These are phyloP conservation scores for Penicillium angulare DNA, from an alignment of 495 filamentous ascomycete genomes.

Conservation along the genomic window DNA sequence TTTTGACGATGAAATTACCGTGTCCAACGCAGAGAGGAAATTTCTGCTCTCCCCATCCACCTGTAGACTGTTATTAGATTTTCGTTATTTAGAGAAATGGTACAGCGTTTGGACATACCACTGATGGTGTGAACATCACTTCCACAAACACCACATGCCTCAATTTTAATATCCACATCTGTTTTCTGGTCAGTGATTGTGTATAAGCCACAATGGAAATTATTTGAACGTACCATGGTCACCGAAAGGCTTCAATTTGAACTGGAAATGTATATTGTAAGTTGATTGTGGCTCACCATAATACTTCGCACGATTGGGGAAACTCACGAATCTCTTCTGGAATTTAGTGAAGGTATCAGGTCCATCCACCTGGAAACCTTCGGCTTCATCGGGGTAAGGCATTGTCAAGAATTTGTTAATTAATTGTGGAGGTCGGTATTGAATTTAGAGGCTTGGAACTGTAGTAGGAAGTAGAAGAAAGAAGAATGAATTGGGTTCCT, in stretches of 20 bases:
- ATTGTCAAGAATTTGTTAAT: no score
- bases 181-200: background rate
- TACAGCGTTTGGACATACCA: slow-evolving; percentile 25
- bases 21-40: slow-evolving; percentile 73
- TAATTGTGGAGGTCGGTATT: no score
- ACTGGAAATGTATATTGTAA: slow-evolving; percentile 43
- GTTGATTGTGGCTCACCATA: no score
- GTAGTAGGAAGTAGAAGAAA: no score
- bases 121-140: slow-evolving; percentile 77
- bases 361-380: slow-evolving; percentile 69
- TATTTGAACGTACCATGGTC: slow-evolving; percentile 47
- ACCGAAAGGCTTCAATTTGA: slow-evolving; percentile 75
- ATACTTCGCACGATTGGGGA: no score
- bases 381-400: slow-evolving; percentile 74
- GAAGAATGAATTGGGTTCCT: no score
- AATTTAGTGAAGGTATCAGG: slow-evolving; percentile 60
- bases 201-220: background rate
- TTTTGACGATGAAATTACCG: slow-evolving; percentile 33
- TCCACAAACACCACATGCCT: slow-evolving; percentile 76
- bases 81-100: background rate
- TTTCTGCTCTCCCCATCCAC: slow-evolving; percentile 70
- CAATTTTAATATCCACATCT: slow-evolving; percentile 72
- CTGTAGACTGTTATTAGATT: slow-evolving; percentile 9
- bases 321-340: slow-evolving; percentile 60
- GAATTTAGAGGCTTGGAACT: no score